phyloP scores from a whole-genome alignment of 1,284 basidiomycete genomes.

The Heterobasidion occidentale region DNA sequence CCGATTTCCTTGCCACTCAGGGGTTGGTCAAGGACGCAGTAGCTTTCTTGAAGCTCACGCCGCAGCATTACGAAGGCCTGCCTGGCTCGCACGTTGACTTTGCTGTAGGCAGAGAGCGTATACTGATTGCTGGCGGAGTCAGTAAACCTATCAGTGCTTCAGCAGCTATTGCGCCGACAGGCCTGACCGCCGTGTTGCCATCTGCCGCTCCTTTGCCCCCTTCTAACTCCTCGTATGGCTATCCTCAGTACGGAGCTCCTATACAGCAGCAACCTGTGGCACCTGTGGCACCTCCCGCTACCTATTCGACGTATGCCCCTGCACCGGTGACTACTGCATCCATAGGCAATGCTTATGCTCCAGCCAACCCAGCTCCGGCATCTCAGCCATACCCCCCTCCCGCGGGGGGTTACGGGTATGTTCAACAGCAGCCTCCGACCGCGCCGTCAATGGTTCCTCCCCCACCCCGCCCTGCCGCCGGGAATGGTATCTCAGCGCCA shows the following conservation, averaged over 20 bases:
- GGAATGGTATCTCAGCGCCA: slow-evolving; percentile 19
- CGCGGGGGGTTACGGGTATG: neutral
- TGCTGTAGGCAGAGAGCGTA: slow-evolving; percentile 54
- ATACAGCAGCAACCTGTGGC: slow-evolving; percentile 12
- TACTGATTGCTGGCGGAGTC: slow-evolving; percentile 41
- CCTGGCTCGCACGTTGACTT: slow-evolving; percentile 44
- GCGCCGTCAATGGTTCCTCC: slow-evolving; percentile 13
- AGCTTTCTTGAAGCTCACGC: slow-evolving; percentile 76
- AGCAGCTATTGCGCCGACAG: slow-evolving; percentile 20
- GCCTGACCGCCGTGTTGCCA: slow-evolving; percentile 15
- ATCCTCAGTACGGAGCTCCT: slow-evolving; percentile 16
- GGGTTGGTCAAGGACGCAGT: slow-evolving; percentile 83
- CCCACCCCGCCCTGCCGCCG: slow-evolving; percentile 19
- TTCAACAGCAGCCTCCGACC: neutral
- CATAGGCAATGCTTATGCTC: slow-evolving; percentile 20
- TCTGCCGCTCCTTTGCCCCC: slow-evolving; percentile 15
- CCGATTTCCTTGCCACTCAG: slow-evolving; percentile 86
- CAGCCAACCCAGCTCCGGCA: slow-evolving; percentile 16
- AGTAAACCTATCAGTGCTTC: slow-evolving; percentile 6
- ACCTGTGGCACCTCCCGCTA: slow-evolving; percentile 1
- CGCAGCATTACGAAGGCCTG: slow-evolving; percentile 68
- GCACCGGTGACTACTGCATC: slow-evolving; percentile 15
- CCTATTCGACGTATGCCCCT: neutral
- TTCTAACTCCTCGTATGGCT: slow-evolving; percentile 14
- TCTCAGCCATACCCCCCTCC: neutral